These are phyloP conservation scores for Escallonia herrerae DNA, from an alignment of 129 eudicot species.

Conservation along the genomic window DNA sequence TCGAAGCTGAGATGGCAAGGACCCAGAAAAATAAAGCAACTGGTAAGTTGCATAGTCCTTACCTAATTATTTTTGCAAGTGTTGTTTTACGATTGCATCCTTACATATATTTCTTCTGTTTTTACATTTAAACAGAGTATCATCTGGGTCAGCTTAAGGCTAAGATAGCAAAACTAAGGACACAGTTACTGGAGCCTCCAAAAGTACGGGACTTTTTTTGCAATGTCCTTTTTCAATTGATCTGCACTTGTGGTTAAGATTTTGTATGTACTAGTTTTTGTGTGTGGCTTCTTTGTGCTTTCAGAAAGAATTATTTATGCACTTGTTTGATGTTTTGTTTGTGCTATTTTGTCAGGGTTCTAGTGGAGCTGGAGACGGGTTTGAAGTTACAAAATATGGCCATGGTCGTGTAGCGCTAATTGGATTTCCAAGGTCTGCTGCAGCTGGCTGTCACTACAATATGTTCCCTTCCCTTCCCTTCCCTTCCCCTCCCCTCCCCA, in stretches of 20 bases:
- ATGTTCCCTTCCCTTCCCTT: no score
- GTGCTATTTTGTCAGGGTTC: slow-evolving; percentile 46
- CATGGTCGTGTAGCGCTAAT: slow-evolving; percentile 96
- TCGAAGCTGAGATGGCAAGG: slow-evolving; percentile 98
- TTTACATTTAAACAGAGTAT: slow-evolving; percentile 48
- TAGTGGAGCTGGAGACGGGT: slow-evolving; percentile 92
- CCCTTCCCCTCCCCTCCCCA: no score
- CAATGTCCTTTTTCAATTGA: neutral
- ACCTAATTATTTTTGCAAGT: neutral
- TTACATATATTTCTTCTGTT: slow-evolving; percentile 12
- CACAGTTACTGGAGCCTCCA: slow-evolving; percentile 94
- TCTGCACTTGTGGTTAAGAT: neutral
- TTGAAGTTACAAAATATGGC: slow-evolving; percentile 95
- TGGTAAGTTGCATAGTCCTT: slow-evolving; percentile 30
- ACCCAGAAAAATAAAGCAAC: slow-evolving; percentile 98
- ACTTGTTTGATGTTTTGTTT: neutral
- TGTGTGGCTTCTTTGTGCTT: neutral
- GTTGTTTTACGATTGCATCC: neutral
- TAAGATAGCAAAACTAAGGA: slow-evolving; percentile 97
- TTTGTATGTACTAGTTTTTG: neutral
- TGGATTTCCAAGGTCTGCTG: slow-evolving; percentile 90
- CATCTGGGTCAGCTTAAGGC: slow-evolving; percentile 99
- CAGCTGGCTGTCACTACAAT: no score
- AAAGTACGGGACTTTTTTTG: slow-evolving; percentile 46
- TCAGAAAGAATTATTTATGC: neutral